A percentile compares a stretch with the other conserved stretches of the same genome.
phyloP scores from a whole-genome alignment of 805 yeast species.

The Huiozyma sinensis region DNA sequence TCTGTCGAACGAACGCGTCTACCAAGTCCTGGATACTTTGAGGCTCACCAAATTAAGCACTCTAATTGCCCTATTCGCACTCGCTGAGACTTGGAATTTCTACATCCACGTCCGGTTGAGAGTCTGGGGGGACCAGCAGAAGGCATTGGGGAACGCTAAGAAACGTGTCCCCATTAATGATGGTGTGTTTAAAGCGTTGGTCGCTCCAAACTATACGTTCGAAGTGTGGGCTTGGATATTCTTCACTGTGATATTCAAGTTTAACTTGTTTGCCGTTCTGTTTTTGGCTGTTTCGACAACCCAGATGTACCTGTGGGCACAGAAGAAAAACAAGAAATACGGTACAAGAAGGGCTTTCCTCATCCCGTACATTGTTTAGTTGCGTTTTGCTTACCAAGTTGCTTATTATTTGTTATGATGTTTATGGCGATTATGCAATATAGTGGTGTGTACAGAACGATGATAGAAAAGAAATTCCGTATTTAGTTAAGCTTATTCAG shows the following conservation, averaged over 20 bases:
- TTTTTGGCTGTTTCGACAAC: slow-evolving; percentile 60
- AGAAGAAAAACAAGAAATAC: slow-evolving; percentile 71
- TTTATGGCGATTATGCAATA: not conserved
- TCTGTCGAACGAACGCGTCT: slow-evolving; percentile 10
- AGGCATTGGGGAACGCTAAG: slow-evolving; percentile 26
- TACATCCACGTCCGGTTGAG: slow-evolving; percentile 60
- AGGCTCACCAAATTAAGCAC: slow-evolving; percentile 13
- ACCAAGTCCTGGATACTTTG: slow-evolving; percentile 9
- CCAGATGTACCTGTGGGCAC: slow-evolving; percentile 92
- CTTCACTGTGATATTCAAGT: slow-evolving; percentile 52
- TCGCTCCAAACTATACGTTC: slow-evolving; percentile 92
- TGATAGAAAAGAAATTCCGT: not conserved
- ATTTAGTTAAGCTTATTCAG: slow-evolving; percentile 7
- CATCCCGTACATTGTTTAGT: slow-evolving; percentile 61
- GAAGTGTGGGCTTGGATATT: slow-evolving; percentile 70
- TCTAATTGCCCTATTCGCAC: slow-evolving; percentile 37
- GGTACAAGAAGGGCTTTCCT: slow-evolving; percentile 69
- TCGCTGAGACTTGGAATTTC: slow-evolving; percentile 64
- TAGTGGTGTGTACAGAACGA: not conserved
- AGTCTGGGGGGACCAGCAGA: slow-evolving; percentile 32
- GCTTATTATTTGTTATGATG: not conserved
- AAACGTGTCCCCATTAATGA: slow-evolving; percentile 47
- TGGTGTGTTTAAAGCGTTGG: slow-evolving; percentile 67
- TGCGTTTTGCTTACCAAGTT: not conserved
- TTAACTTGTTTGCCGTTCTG: slow-evolving; percentile 65